phyloP scores from a whole-genome alignment of 306 rosid genomes.

The Glycyrrhiza uralensis region DNA sequence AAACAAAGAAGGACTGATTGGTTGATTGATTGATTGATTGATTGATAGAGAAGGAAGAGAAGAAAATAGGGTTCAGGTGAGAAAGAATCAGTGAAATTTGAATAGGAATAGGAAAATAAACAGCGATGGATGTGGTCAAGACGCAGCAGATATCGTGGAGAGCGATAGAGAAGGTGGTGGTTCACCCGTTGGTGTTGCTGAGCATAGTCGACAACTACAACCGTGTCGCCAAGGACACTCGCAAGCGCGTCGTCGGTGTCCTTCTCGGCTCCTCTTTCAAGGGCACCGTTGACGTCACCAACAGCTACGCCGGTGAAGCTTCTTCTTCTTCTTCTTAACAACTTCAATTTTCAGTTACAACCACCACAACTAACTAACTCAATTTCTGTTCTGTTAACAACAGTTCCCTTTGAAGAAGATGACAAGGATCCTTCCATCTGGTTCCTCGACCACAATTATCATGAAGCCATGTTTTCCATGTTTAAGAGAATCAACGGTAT shows the following conservation, averaged over 20 bases:
- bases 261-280: slow-evolving; percentile 71
- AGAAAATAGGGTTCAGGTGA: not conserved
- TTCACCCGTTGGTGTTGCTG: slow-evolving; percentile 82
- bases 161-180: slow-evolving; percentile 77
- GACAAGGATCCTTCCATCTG: slow-evolving; percentile 84
- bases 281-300: slow-evolving; percentile 86
- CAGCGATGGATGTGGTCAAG: slow-evolving; percentile 75
- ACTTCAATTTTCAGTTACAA: not conserved
- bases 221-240: slow-evolving; percentile 82
- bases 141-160: slow-evolving; percentile 70
- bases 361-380: not conserved
- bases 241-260: slow-evolving; percentile 84
- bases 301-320: slow-evolving; percentile 95
- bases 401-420: slow-evolving; percentile 96
- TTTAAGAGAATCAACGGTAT: slow-evolving; percentile 93
- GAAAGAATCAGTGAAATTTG: not conserved
- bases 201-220: slow-evolving; percentile 93
- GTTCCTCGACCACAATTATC: slow-evolving; percentile 93
- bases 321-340: too few relatives aligned
- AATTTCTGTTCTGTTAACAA: not conserved
- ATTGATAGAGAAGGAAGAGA: not conserved
- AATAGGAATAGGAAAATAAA: not conserved
- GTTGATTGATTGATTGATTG: too few relatives aligned
- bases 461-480: slow-evolving; percentile 89
- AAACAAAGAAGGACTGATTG: too few relatives aligned